Evolutionary conservation across 495 filamentous ascomycete genomes (phyloP).

Genomic region (Pseudevernia furfuracea): DNA sequence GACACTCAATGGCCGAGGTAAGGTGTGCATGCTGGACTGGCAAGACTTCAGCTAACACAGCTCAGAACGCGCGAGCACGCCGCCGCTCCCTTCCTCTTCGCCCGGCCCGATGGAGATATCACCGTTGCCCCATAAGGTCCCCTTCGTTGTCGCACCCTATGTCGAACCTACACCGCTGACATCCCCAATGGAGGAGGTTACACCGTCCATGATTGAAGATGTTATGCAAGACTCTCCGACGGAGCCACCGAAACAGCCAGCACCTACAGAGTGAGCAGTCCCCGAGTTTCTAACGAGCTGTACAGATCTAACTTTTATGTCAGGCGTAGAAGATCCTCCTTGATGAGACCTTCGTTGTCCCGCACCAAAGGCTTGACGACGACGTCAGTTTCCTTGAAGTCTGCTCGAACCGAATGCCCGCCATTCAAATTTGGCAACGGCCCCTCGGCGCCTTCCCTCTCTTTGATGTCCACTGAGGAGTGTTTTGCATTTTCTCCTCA

Average conservation of each 20-base stretch:
- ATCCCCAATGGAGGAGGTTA: slow-evolving; percentile 46
- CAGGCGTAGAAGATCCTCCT: slow-evolving; percentile 51
- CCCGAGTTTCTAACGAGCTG: neutral
- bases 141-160: slow-evolving; percentile 49
- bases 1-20: slow-evolving; percentile 63
- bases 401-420: slow-evolving; percentile 50
- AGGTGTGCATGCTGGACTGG: neutral
- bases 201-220: slow-evolving; percentile 10
- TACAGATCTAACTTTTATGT: slow-evolving; percentile 5
- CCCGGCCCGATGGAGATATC: slow-evolving; percentile 88
- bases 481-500: slow-evolving; percentile 75
- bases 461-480: slow-evolving; percentile 62
- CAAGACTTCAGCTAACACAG: slow-evolving; percentile 25
- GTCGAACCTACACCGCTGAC: slow-evolving; percentile 59
- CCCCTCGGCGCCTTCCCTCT: slow-evolving; percentile 43
- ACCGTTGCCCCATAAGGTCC: slow-evolving; percentile 81
- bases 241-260: slow-evolving; percentile 19
- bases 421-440: slow-evolving; percentile 70
- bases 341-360: slow-evolving; percentile 54
- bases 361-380: slow-evolving; percentile 53
- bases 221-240: slow-evolving; percentile 38
- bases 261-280: slow-evolving; percentile 21
- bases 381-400: slow-evolving; percentile 39
- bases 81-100: slow-evolving; percentile 75
- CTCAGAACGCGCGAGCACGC: slow-evolving; percentile 69